Percentiles rank a stretch among this genome's conserved stretches.
phyloP scores from a whole-genome alignment of 2,329 filamentous ascomycete genomes.

The Aspergillus transmontanensis region DNA sequence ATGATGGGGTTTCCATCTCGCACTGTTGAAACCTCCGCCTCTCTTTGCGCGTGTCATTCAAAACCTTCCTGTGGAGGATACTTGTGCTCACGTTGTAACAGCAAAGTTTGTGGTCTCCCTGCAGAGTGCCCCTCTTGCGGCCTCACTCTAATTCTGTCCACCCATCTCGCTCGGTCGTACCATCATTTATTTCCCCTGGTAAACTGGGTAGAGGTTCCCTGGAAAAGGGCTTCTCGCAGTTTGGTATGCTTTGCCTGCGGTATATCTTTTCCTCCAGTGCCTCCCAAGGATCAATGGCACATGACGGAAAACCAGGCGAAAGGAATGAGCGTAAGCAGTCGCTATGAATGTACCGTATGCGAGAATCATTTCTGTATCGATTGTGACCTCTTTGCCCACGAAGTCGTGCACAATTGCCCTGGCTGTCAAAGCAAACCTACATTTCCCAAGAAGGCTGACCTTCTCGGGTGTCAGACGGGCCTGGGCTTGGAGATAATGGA shows the following conservation, averaged over 20 bases:
- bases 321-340: conserved; percentile 78
- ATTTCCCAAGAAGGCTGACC: conserved; percentile 4
- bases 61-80: conserved; percentile 82
- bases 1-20: conserved; percentile 99
- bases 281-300: conserved; percentile 41
- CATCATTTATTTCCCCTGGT: conserved; percentile 88
- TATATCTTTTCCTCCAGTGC: conserved; percentile 64
- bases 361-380: conserved; percentile 94
- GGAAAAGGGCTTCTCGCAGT: conserved; percentile 67
- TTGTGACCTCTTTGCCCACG: conserved; percentile 93
- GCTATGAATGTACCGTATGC: conserved; percentile 90
- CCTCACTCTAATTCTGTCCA: conserved; percentile 90
- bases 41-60: conserved; percentile 89
- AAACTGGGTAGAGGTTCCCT: conserved; percentile 89
- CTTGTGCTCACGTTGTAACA: conserved; percentile 81
- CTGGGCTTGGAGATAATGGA: conserved; percentile 39
- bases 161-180: conserved; percentile 88
- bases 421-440: conserved; percentile 66
- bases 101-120: conserved; percentile 87
- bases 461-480: conserved; percentile 12
- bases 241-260: conserved; percentile 78
- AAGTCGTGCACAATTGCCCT: conserved; percentile 93
- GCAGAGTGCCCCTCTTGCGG: conserved; percentile 90
- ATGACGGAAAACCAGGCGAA: conserved; percentile 48
- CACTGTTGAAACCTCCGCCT: conserved; percentile 70